Percentiles rank a stretch among this genome's conserved stretches.
Evolutionary conservation across 1,284 basidiomycete species (phyloP).

Genomic region (Trametes hirsuta): DNA sequence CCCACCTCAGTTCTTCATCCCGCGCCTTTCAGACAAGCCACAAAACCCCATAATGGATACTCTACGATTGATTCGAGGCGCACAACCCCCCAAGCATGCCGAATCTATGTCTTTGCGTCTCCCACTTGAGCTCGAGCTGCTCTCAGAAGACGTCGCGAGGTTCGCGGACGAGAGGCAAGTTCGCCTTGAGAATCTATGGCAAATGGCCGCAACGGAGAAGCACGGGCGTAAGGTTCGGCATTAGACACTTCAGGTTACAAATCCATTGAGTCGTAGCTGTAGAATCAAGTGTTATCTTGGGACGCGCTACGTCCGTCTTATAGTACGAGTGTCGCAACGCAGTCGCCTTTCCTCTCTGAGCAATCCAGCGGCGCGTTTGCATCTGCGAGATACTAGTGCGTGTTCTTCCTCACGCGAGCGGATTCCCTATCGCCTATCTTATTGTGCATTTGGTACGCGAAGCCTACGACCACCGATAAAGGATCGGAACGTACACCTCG

Average conservation of each 20-base stretch:
- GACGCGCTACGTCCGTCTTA: constrained; percentile 51
- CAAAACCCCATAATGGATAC: constrained; percentile 76
- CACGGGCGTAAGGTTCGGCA: constrained; percentile 12
- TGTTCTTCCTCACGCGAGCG: neutral
- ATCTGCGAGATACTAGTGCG: constrained; percentile 61
- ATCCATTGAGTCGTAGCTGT: neutral
- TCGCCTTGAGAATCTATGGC: constrained; percentile 14
- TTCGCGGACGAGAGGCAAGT: neutral
- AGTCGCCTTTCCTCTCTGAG: constrained; percentile 66
- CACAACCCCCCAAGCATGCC: neutral
- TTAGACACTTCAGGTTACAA: neutral
- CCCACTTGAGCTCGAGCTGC: constrained; percentile 14
- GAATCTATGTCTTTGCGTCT: neutral
- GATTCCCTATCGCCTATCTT: neutral
- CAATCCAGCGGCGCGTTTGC: constrained; percentile 54
- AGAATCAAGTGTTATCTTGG: constrained; percentile 59
- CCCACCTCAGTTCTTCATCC: constrained; percentile 56
- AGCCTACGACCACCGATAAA: constrained; percentile 48
- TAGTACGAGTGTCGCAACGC: constrained; percentile 29
- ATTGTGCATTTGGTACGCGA: neutral
- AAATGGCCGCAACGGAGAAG: constrained; percentile 4
- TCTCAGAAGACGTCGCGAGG: constrained; percentile 15
- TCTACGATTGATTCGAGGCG: constrained; percentile 39
- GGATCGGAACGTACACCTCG: constrained; percentile 39
- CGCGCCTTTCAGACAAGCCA: constrained; percentile 62